Conservation (phyloP, 1,284 basidiomycete species). For the Wolfiporia cocos region DNA sequence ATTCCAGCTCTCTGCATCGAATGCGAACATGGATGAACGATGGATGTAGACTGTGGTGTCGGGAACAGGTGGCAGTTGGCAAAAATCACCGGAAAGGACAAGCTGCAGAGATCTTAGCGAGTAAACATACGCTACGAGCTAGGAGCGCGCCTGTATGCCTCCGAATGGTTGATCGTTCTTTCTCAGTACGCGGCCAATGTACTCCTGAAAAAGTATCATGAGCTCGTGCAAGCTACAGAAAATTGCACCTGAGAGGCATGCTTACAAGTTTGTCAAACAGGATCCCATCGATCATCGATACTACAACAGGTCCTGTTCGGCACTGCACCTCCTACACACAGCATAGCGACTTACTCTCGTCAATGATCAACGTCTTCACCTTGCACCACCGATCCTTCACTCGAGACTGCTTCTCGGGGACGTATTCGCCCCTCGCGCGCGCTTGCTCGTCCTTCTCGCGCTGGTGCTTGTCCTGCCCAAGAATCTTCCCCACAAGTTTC, state of each 20-base stretch:
- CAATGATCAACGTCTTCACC: conserved; percentile 56
- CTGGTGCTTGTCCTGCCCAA: conserved; percentile 23
- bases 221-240: not conserved
- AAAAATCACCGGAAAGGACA: conserved; percentile 76
- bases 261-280: conserved; percentile 65
- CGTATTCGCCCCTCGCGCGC: conserved; percentile 30
- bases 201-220: conserved; percentile 23
- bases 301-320: too few species aligned
- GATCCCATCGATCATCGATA: conserved; percentile 53
- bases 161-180: conserved; percentile 53
- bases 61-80: conserved; percentile 74
- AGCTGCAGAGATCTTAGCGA: too few species aligned
- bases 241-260: not conserved
- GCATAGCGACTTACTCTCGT: conserved; percentile 49
- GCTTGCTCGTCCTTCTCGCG: conserved; percentile 39
- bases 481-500: conserved; percentile 62
- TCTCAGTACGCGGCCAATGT: conserved; percentile 46
- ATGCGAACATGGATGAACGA: conserved; percentile 46
- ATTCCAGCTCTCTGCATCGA: conserved; percentile 63
- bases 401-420: conserved; percentile 7
- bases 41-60: conserved; percentile 27
- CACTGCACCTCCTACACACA: too few species aligned
- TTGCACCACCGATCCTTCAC: conserved; percentile 41
- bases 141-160: conserved; percentile 54
- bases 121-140: conserved; percentile 2